Evolutionary conservation across 306 rosid genomes (phyloP).

Genomic region (Cicer arietinum): DNA sequence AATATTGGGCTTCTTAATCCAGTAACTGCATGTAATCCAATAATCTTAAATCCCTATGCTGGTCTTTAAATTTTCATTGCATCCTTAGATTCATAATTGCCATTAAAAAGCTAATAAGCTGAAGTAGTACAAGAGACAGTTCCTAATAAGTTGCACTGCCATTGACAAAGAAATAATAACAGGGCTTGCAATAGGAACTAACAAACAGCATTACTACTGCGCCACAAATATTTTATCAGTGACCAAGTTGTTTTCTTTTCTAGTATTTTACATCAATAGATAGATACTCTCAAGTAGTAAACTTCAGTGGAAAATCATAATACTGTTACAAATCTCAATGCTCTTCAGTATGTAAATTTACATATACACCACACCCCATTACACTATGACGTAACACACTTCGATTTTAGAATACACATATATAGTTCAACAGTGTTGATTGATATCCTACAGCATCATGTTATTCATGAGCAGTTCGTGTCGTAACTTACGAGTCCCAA

Average conservation of each 20-base stretch:
- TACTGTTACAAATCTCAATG: slow-evolving; percentile 52
- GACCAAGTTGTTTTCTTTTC: slow-evolving; percentile 44
- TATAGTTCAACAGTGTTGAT: slow-evolving; percentile 46
- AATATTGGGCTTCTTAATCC: not conserved
- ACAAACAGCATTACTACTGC: not conserved
- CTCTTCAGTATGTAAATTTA: slow-evolving; percentile 62
- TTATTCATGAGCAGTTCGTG: slow-evolving; percentile 83
- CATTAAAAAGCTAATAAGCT: not conserved
- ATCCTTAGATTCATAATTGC: not conserved
- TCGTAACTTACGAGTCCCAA: slow-evolving; percentile 92
- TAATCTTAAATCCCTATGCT: too few relatives aligned
- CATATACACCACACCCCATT: slow-evolving; percentile 70
- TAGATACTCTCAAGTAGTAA: slow-evolving; percentile 54
- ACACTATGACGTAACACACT: slow-evolving; percentile 56
- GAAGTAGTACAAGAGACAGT: not conserved
- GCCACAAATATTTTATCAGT: slow-evolving; percentile 39
- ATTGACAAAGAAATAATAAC: not conserved
- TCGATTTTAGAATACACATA: slow-evolving; percentile 50
- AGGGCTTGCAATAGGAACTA: not conserved
- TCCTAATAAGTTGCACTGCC: not conserved
- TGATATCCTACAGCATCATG: slow-evolving; percentile 47
- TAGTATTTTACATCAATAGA: slow-evolving; percentile 58
- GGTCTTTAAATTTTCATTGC: not conserved
- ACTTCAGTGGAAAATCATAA: slow-evolving; percentile 47
- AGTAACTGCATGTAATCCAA: too few relatives aligned